Conservation (phyloP, 129 eudicot species). For the Ambrosia trifida region DNA sequence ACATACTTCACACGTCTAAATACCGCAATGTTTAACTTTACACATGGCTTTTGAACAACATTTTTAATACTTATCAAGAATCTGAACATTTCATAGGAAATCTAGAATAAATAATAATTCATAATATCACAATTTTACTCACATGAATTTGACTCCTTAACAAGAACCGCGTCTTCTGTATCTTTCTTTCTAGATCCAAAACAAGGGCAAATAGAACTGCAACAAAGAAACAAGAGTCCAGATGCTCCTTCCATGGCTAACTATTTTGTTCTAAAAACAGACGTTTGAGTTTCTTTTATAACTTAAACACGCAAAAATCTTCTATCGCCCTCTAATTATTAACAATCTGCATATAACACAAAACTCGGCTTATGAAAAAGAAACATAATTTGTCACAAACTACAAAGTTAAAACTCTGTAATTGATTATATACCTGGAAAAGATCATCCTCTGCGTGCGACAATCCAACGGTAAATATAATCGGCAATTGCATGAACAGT, state of each 20-base stretch:
- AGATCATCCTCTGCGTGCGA: constrained; percentile 20
- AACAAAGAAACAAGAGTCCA: constrained; percentile 53
- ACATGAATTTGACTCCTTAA: constrained; percentile 59
- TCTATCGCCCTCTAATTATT: constrained; percentile 47
- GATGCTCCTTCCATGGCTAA: constrained; percentile 54
- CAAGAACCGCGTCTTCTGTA: constrained; percentile 46
- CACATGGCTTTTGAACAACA: too few relatives aligned
- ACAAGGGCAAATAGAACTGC: constrained; percentile 68
- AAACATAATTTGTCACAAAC: neutral
- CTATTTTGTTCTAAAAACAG: constrained; percentile 42
- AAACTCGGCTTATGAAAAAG: neutral
- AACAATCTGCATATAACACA: constrained; percentile 45
- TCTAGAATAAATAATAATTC: neutral
- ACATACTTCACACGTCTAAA: neutral
- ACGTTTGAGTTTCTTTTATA: constrained; percentile 39
- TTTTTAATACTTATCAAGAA: too few relatives aligned
- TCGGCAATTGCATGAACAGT: constrained; percentile 50
- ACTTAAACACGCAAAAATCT: constrained; percentile 49
- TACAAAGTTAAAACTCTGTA: neutral
- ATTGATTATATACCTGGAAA: constrained; percentile 47
- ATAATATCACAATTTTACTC: constrained; percentile 34
- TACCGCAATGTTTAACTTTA: too few relatives aligned
- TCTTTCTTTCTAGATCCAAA: constrained; percentile 52
- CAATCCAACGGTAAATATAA: constrained; percentile 32
- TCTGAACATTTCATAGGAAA: too few relatives aligned